Percentiles rank a stretch among this genome's conserved stretches.
These are phyloP conservation scores for Alternaria sp. DNA, from an alignment of 2,329 filamentous ascomycete species.

Conservation along the genomic window DNA sequence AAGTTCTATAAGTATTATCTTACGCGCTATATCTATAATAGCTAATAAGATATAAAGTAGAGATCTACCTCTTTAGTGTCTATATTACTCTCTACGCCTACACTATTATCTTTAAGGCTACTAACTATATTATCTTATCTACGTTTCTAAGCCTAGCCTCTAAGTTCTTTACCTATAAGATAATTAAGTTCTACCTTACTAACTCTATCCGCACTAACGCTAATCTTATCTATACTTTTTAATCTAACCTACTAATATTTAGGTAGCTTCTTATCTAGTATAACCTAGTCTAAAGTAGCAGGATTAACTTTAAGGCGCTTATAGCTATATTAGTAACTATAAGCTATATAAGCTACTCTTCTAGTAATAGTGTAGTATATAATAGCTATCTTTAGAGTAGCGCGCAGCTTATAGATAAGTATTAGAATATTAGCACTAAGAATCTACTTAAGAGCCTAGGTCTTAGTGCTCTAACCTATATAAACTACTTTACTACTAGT, in stretches of 20 bases:
- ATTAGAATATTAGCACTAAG: not conserved
- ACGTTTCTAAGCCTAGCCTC: not conserved
- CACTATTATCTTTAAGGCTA: not conserved
- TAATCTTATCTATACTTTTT: not conserved
- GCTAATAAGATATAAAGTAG: not conserved
- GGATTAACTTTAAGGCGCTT: not conserved
- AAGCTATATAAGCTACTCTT: not conserved
- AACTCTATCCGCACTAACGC: not conserved
- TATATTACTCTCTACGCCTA: not conserved
- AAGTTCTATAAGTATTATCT: not conserved
- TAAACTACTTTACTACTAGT: not conserved
- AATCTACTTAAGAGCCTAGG: not conserved
- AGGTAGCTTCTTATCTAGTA: not conserved
- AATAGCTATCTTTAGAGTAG: not conserved
- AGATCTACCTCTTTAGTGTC: not conserved
- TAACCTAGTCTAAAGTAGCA: not conserved
- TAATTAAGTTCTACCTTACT: not conserved
- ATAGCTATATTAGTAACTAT: not conserved
- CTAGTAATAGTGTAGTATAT: not conserved
- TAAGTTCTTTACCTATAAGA: not conserved
- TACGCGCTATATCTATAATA: not conserved
- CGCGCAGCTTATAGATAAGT: not conserved
- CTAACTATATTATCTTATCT: not conserved
- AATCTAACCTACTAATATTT: not conserved
- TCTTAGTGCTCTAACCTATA: not conserved